A percentile compares a stretch with the other conserved stretches of the same genome.
Evolutionary conservation across 441 rosid genomes (phyloP).

Genomic region (Breynia disticha): DNA sequence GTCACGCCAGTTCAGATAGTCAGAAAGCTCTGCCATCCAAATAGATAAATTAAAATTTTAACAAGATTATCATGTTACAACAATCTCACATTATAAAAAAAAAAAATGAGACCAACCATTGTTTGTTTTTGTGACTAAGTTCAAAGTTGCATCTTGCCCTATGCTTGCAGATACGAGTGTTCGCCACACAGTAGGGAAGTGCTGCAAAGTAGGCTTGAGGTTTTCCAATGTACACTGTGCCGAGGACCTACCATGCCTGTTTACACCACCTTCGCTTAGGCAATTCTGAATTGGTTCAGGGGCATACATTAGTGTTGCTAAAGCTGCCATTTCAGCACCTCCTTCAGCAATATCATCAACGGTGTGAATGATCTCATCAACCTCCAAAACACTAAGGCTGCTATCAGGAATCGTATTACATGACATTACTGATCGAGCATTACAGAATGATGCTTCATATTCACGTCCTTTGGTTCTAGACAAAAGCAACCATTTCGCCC

Average conservation of each 20-base stretch:
- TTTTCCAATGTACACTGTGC: slow-evolving; percentile 95
- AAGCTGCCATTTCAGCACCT: slow-evolving; percentile 95
- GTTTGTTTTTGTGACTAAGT: slow-evolving; percentile 41
- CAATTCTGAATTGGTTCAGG: slow-evolving; percentile 66
- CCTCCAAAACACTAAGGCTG: slow-evolving; percentile 47
- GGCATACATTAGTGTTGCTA: slow-evolving; percentile 93
- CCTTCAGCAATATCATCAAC: slow-evolving; percentile 98
- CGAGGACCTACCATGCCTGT: slow-evolving; percentile 64
- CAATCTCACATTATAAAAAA: slow-evolving; percentile 2
- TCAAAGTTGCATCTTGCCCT: slow-evolving; percentile 56
- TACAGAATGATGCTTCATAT: slow-evolving; percentile 95
- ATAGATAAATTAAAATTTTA: slow-evolving; percentile 17
- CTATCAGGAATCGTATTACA: slow-evolving; percentile 35
- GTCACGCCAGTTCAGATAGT: slow-evolving; percentile 92
- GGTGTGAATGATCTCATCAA: slow-evolving; percentile 63
- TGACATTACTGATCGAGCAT: slow-evolving; percentile 74
- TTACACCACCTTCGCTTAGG: slow-evolving; percentile 69
- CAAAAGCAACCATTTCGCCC: slow-evolving; percentile 96
- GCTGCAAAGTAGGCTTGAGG: slow-evolving; percentile 69
- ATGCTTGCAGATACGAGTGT: slow-evolving; percentile 66
- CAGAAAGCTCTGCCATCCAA: slow-evolving; percentile 53
- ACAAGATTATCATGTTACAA: slow-evolving; percentile 7
- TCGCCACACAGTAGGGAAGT: slow-evolving; percentile 83
- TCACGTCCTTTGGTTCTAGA: slow-evolving; percentile 82
- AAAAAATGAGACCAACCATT: slow-evolving; percentile 43